These are phyloP conservation scores for Malassezia globosa DNA, from an alignment of 1,284 basidiomycete genomes.

Conservation along the genomic window DNA sequence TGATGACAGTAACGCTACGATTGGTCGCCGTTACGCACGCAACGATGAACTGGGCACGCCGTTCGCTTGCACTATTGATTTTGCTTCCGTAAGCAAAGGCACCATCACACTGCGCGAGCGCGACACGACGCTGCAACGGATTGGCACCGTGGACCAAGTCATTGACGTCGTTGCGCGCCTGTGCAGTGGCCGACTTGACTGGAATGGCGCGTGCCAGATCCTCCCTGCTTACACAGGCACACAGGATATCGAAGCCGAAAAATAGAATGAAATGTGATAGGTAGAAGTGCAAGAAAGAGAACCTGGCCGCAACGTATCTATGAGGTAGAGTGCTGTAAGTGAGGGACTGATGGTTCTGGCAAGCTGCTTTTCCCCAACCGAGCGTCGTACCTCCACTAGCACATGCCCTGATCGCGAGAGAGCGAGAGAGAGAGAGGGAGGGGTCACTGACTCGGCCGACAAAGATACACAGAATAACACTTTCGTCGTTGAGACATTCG, in stretches of 20 bases:
- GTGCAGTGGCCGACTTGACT: constrained; percentile 51
- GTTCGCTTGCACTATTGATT: constrained; percentile 90
- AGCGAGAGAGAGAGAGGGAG: too few relatives aligned
- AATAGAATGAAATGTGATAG: too few relatives aligned
- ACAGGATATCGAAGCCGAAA: constrained; percentile 52
- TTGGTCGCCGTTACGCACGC: constrained; percentile 90
- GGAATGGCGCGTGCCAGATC: constrained; percentile 63
- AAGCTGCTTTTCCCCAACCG: too few relatives aligned
- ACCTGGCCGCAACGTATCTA: too few relatives aligned
- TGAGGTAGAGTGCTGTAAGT: too few relatives aligned
- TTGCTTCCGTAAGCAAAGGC: constrained; percentile 64
- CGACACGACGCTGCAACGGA: constrained; percentile 83
- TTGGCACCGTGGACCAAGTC: constrained; percentile 84
- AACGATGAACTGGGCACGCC: constrained; percentile 98
- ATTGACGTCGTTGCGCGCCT: constrained; percentile 58
- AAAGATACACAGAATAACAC: too few relatives aligned
- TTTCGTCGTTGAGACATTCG: too few relatives aligned
- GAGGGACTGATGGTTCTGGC: too few relatives aligned
- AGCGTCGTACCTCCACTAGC: too few relatives aligned
- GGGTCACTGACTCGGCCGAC: too few relatives aligned
- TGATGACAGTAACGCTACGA: constrained; percentile 86
- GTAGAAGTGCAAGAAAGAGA: too few relatives aligned
- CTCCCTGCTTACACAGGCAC: constrained; percentile 77
- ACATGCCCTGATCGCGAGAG: too few relatives aligned
- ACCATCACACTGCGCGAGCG: constrained; percentile 58